phyloP scores from a whole-genome alignment of 78 protist species.

The Speleostelium caveatum region DNA sequence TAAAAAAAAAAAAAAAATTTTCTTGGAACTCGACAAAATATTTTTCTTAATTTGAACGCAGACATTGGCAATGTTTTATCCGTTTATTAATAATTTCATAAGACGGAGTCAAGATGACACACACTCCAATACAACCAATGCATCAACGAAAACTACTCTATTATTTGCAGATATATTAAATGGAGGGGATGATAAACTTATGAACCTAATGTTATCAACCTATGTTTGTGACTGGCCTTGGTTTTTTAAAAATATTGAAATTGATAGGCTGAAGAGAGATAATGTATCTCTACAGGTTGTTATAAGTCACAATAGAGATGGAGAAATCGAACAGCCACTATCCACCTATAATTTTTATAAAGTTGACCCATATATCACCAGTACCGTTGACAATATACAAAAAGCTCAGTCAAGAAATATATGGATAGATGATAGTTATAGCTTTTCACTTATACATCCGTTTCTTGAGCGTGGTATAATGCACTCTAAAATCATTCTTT shows the following conservation, averaged over 20 bases:
- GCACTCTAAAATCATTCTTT: slow-evolving; percentile 28
- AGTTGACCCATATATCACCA: neutral
- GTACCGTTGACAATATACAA: neutral
- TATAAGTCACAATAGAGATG: neutral
- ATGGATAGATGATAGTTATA: neutral
- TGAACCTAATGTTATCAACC: slow-evolving; percentile 1
- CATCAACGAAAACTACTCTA: too few relatives aligned
- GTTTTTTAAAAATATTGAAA: slow-evolving; percentile 3
- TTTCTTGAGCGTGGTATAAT: neutral
- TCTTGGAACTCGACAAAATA: too few relatives aligned
- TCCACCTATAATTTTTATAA: too few relatives aligned
- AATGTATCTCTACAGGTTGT: neutral
- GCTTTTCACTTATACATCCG: neutral
- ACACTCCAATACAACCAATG: too few relatives aligned
- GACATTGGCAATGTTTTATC: too few relatives aligned
- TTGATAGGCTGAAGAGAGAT: neutral
- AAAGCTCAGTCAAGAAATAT: neutral
- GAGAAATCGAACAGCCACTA: neutral
- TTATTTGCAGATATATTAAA: too few relatives aligned
- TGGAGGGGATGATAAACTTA: neutral
- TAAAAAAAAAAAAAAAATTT: too few relatives aligned
- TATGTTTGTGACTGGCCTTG: slow-evolving; percentile 50
- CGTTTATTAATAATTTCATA: too few relatives aligned
- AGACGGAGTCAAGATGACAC: too few relatives aligned
- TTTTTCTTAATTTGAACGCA: too few relatives aligned